A percentile compares a stretch with the other conserved stretches of the same genome.
phyloP scores from a whole-genome alignment of 768 basidiomycete genomes.

The Dacryopinax spathularia region DNA sequence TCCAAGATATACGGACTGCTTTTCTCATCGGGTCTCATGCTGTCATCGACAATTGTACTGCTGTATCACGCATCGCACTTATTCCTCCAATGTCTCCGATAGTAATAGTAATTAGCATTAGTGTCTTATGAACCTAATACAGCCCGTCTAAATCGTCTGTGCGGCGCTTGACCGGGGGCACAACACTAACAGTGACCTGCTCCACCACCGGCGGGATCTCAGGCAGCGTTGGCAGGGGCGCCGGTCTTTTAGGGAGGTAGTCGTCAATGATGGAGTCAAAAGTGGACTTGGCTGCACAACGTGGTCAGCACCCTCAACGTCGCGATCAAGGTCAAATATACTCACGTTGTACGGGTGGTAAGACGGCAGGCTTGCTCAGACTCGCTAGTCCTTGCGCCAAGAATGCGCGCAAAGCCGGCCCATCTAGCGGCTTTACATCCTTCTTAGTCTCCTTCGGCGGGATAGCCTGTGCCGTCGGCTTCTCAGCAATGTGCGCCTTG shows the following conservation, averaged over 20 bases:
- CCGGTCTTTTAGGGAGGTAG: constrained; percentile 9
- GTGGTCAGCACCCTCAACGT: not conserved
- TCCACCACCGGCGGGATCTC: not conserved
- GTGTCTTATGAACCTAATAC: not conserved
- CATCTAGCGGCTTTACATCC: constrained; percentile 8
- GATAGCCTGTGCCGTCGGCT: constrained; percentile 5
- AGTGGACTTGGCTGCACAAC: not conserved
- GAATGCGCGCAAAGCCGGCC: constrained; percentile 4
- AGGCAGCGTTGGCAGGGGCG: not conserved
- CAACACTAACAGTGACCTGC: not conserved
- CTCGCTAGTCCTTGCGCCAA: constrained; percentile 10
- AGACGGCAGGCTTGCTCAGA: not conserved
- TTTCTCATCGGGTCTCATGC: no score
- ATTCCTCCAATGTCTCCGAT: not conserved
- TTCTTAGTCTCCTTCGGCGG: constrained; percentile 4
- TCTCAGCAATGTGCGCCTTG: constrained; percentile 8
- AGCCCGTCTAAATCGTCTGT: not conserved
- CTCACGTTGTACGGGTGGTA: not conserved
- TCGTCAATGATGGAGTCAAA: constrained; percentile 15
- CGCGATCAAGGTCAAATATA: not conserved
- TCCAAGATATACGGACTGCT: no score
- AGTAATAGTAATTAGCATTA: constrained; percentile 3
- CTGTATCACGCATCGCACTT: not conserved
- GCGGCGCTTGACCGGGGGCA: not conserved
- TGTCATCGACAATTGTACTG: not conserved